Conservation (phyloP, 1,139 yeast species). For the Meyerozyma elateridarum region DNA sequence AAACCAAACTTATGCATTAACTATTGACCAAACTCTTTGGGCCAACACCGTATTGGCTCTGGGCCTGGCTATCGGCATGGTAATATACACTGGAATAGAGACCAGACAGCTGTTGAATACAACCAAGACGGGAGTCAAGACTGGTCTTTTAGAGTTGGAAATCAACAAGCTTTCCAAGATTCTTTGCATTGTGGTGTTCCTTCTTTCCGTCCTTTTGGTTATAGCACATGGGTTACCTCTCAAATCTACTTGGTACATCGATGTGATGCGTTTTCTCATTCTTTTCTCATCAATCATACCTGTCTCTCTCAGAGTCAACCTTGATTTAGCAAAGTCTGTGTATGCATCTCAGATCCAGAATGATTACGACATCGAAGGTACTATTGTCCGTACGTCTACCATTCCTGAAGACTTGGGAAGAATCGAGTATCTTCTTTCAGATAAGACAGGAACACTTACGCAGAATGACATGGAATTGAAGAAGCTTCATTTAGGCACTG, state of each 20-base stretch:
- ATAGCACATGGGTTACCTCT: constrained; percentile 71
- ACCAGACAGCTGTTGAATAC: constrained; percentile 95
- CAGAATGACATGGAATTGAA: constrained; percentile 98
- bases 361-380: constrained; percentile 73
- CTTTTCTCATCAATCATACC: constrained; percentile 94
- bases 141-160: constrained; percentile 85
- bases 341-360: constrained; percentile 94
- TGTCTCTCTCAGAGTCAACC: constrained; percentile 86
- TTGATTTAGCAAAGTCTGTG: constrained; percentile 93
- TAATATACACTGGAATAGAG: constrained; percentile 86
- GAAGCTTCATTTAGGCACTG: constrained; percentile 86
- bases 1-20: constrained; percentile 58
- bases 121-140: constrained; percentile 82
- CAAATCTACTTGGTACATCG: constrained; percentile 73
- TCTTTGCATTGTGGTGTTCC: constrained; percentile 79
- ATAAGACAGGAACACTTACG: constrained; percentile 95
- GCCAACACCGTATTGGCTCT: constrained; percentile 96
- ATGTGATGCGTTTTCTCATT: constrained; percentile 83
- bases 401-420: constrained; percentile 98
- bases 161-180: constrained; percentile 86
- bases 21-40: constrained; percentile 93
- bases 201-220: constrained; percentile 73
- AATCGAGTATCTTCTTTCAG: constrained; percentile 86
- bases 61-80: constrained; percentile 83
- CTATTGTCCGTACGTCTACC: constrained; percentile 93